These are phyloP conservation scores for Piper longum DNA, from an alignment of 164 flowering plant genomes.

Conservation along the genomic window DNA sequence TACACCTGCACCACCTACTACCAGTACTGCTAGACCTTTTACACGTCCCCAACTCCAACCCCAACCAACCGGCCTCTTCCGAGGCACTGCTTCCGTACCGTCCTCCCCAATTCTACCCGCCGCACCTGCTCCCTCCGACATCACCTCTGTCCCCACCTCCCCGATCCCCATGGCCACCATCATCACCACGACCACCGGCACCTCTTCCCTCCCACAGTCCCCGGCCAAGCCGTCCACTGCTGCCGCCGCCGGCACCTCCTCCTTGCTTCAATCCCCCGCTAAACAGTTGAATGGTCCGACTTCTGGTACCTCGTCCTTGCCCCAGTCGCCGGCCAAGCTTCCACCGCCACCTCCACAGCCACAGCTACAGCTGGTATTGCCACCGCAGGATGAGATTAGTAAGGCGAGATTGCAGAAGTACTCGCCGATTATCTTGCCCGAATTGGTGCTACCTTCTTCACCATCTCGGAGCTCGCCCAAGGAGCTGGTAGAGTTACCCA, in stretches of 20 bases:
- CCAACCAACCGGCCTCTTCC: background rate
- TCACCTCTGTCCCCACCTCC: background rate
- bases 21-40: background rate
- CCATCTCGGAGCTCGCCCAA: background rate
- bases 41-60: background rate
- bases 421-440: background rate
- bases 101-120: background rate
- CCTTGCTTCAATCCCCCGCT: background rate
- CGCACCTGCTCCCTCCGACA: background rate
- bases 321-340: background rate
- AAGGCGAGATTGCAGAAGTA: no score
- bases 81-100: background rate
- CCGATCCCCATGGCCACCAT: background rate
- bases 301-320: background rate
- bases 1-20: background rate
- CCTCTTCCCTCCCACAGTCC: background rate
- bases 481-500: background rate
- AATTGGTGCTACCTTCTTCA: background rate
- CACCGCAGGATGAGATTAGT: no score
- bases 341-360: background rate
- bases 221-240: background rate
- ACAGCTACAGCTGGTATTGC: background rate
- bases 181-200: background rate
- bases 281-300: background rate
- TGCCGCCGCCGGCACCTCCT: background rate